Evolutionary conservation across 1,139 yeast genomes (phyloP).

Genomic region (Waltiozyma sp.): DNA sequence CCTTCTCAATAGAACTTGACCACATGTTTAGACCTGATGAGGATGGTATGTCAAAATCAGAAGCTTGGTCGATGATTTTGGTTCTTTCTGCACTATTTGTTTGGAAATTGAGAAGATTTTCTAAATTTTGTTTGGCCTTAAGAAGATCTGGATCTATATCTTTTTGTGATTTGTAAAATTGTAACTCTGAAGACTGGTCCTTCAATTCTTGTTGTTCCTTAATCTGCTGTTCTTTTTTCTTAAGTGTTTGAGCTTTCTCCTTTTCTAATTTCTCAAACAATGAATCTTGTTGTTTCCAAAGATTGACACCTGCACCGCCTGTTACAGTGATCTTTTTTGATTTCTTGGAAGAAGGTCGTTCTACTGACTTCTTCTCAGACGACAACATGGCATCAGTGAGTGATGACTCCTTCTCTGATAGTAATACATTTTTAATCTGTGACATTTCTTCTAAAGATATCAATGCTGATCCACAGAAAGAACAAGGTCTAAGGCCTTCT

Average conservation of each 20-base stretch:
- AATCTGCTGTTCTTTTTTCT: conserved; percentile 21
- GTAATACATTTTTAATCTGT: conserved; percentile 44
- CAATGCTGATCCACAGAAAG: conserved; percentile 65
- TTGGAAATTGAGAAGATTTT: conserved; percentile 68
- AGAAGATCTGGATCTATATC: conserved; percentile 41
- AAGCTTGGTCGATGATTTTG: conserved; percentile 82
- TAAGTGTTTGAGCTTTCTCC: conserved; percentile 22
- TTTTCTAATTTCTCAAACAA: conserved; percentile 42
- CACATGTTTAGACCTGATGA: conserved; percentile 49
- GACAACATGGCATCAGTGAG: conserved; percentile 4
- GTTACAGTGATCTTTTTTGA: conserved; percentile 33
- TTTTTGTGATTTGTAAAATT: conserved; percentile 25
- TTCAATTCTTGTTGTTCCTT: conserved; percentile 30
- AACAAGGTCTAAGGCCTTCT: conserved; percentile 85
- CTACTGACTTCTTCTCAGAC: too few species aligned
- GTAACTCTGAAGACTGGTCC: conserved; percentile 29
- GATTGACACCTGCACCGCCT: conserved; percentile 49
- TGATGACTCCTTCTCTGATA: conserved; percentile 26
- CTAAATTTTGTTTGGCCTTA: conserved; percentile 63
- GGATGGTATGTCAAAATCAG: conserved; percentile 64
- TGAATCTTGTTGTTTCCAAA: conserved; percentile 58
- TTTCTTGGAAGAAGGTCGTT: background rate
- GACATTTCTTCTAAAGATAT: conserved; percentile 47
- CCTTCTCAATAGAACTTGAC: conserved; percentile 86
- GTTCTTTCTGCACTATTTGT: conserved; percentile 85